Conservation (phyloP, 495 filamentous ascomycete genomes). For the Aspergillus taichungensis region DNA sequence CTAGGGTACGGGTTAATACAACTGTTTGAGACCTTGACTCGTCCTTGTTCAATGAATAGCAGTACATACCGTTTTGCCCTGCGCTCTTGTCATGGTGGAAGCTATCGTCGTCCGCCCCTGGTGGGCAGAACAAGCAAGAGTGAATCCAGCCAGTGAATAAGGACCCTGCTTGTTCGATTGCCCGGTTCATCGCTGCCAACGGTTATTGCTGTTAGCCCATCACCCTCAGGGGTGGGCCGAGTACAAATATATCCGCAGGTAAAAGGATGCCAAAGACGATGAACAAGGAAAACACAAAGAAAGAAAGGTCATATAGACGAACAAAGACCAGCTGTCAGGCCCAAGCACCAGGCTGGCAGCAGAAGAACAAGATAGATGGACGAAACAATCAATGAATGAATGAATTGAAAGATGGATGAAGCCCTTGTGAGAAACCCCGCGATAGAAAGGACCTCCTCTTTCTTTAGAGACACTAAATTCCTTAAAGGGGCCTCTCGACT, state of each 20-base stretch:
- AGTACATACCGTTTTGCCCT: conserved; percentile 18
- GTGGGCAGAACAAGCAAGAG: conserved; percentile 33
- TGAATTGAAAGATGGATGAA: neutral
- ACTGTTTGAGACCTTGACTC: no score
- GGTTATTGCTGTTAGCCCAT: conserved; percentile 28
- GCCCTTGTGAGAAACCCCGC: conserved; percentile 1
- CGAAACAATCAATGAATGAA: no score
- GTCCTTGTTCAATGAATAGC: neutral
- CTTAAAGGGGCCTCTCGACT: no score
- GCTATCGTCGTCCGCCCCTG: conserved; percentile 19
- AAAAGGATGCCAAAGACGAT: conserved; percentile 5
- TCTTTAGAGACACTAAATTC: no score
- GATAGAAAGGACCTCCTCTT: neutral
- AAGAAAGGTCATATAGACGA: conserved; percentile 3
- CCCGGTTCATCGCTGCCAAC: conserved; percentile 38
- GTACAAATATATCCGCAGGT: conserved; percentile 2
- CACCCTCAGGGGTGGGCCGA: conserved; percentile 8
- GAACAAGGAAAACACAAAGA: conserved; percentile 3
- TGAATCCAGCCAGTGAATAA: conserved; percentile 36
- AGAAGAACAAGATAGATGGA: no score
- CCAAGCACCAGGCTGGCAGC: no score
- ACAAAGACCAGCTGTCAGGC: neutral
- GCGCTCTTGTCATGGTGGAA: conserved; percentile 13
- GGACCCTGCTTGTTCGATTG: conserved; percentile 35
- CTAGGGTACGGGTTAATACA: conserved; percentile 1